A percentile compares a stretch with the other conserved stretches of the same genome.
Conservation (phyloP, 805 yeast genomes). For the Wickerhamiella occidentalis region DNA sequence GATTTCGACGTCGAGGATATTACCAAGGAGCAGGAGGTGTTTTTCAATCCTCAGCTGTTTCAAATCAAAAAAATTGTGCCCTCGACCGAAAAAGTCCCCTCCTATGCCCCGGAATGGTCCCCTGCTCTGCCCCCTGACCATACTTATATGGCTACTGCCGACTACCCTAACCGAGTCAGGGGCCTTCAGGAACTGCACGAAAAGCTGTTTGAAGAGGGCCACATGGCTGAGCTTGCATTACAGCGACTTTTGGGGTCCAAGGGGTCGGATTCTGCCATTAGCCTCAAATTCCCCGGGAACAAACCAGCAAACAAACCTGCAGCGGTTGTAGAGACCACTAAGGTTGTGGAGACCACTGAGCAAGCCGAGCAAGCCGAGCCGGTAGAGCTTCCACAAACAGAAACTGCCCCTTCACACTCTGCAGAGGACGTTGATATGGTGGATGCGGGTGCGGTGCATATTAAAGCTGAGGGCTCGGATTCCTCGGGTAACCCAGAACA, state of each 20-base stretch:
- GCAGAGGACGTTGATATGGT: not conserved
- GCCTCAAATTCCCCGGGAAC: constrained; percentile 3
- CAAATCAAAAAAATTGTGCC: constrained; percentile 9
- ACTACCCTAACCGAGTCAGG: constrained; percentile 45
- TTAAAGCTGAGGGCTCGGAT: no score
- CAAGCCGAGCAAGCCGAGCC: not conserved
- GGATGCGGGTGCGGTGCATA: not conserved
- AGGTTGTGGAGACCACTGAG: not conserved
- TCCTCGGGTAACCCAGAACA: no score
- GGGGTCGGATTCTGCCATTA: constrained; percentile 20
- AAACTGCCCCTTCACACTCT: no score
- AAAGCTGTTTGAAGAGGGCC: constrained; percentile 66
- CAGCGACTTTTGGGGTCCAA: constrained; percentile 38
- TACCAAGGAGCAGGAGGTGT: constrained; percentile 36
- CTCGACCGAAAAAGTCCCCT: not conserved
- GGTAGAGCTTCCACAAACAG: not conserved
- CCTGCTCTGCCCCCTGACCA: constrained; percentile 92
- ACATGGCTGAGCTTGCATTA: constrained; percentile 67
- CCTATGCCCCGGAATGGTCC: constrained; percentile 47
- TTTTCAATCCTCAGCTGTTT: constrained; percentile 35
- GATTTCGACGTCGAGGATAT: constrained; percentile 27
- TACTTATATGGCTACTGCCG: constrained; percentile 71
- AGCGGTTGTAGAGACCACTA: not conserved
- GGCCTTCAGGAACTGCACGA: constrained; percentile 64
- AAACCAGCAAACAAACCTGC: not conserved